Evolutionary conservation across 768 basidiomycete species (phyloP).

Genomic region (Phallus indusiatus): DNA sequence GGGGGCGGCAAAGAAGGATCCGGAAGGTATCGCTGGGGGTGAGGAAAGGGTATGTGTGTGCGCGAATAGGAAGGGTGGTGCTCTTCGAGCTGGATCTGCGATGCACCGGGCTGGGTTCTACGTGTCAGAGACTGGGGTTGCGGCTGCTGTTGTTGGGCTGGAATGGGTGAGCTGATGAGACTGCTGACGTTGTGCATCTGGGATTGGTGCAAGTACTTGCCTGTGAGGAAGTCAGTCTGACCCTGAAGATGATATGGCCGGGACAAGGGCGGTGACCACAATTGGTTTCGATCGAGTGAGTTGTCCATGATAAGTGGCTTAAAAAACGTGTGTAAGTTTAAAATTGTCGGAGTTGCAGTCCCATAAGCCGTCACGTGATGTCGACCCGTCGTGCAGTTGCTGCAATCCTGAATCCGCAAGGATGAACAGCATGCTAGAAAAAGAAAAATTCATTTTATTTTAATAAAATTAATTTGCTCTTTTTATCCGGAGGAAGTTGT

Average conservation of each 20-base stretch:
- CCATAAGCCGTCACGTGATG: neutral
- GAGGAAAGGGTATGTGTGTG: constrained; percentile 5
- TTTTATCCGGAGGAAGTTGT: neutral
- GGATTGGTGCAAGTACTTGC: constrained; percentile 2
- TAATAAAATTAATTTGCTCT: neutral
- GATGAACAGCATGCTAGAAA: constrained; percentile 58
- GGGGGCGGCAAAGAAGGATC: neutral
- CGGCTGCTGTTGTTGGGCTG: neutral
- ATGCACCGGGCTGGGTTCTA: neutral
- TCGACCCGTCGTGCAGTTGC: constrained; percentile 65
- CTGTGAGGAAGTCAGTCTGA: constrained; percentile 8
- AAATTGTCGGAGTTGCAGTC: constrained; percentile 1
- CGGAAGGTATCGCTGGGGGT: neutral
- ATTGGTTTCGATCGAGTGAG: constrained; percentile 10
- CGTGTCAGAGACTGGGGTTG: neutral
- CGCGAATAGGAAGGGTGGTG: constrained; percentile 6
- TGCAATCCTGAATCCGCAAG: constrained; percentile 67
- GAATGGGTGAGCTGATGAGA: constrained; percentile 1
- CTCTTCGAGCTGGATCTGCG: constrained; percentile 9
- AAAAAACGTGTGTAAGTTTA: neutral
- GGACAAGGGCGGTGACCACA: constrained; percentile 9
- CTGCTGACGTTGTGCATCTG: neutral
- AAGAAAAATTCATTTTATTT: constrained; percentile 11
- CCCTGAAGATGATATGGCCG: constrained; percentile 9
- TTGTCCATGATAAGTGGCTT: constrained; percentile 8